These are phyloP conservation scores for Cryptococcus sp. DNA, from an alignment of 1,284 basidiomycete genomes.

Conservation along the genomic window DNA sequence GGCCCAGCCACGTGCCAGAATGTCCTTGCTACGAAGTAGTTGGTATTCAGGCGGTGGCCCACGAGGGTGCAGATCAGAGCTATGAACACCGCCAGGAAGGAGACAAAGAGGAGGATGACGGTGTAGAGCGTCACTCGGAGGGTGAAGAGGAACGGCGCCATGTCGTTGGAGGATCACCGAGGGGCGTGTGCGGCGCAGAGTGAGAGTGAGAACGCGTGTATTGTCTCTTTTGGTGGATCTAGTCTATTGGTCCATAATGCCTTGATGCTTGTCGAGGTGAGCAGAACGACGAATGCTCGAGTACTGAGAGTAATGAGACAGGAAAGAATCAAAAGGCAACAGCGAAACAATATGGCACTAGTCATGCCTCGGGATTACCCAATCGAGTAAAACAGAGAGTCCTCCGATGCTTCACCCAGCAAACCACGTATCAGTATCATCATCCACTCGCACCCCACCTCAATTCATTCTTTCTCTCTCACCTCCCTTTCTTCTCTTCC, in stretches of 20 bases:
- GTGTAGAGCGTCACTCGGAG: slow-evolving; percentile 72
- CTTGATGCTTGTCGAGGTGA: background rate
- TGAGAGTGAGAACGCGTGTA: background rate
- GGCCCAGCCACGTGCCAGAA: slow-evolving; percentile 76
- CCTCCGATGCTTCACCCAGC: no score
- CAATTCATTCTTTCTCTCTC: slow-evolving; percentile 2
- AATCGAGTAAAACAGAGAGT: no score
- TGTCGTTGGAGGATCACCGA: slow-evolving; percentile 13
- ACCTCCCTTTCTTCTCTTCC: slow-evolving; percentile 8
- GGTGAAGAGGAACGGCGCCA: slow-evolving; percentile 56
- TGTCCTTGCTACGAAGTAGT: slow-evolving; percentile 78
- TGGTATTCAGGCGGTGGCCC: slow-evolving; percentile 77
- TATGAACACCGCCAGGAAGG: slow-evolving; percentile 72
- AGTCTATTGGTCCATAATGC: background rate
- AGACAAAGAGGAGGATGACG: slow-evolving; percentile 70
- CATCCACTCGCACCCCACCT: no score
- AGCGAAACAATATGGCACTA: no score
- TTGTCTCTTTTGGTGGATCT: background rate
- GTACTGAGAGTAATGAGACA: no score
- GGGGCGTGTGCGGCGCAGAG: slow-evolving; percentile 1
- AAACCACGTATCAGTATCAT: no score
- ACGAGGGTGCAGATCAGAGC: slow-evolving; percentile 69
- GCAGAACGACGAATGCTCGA: no score
- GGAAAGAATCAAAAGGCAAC: no score
- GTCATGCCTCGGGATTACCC: no score